Conservation (phyloP, 441 rosid species). For the Rhodomyrtus psidioides region DNA sequence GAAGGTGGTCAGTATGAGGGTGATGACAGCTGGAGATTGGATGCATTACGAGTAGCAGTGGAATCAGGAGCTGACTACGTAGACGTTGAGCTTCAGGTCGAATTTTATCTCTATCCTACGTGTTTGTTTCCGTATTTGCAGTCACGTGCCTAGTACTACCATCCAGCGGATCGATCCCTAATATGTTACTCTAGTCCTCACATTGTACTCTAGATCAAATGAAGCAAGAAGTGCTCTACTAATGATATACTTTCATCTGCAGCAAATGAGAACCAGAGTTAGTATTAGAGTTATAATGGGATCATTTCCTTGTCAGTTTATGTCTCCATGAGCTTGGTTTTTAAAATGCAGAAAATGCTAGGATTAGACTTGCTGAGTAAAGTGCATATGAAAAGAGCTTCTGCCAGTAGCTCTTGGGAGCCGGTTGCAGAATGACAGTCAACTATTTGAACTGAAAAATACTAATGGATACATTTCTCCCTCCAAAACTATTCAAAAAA, state of each 20-base stretch:
- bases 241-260: background rate
- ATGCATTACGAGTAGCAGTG: conserved; percentile 37
- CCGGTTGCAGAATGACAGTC: background rate
- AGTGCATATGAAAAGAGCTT: background rate
- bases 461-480: background rate
- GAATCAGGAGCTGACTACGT: conserved; percentile 48
- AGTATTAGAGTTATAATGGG: background rate
- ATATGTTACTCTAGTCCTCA: background rate
- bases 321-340: background rate
- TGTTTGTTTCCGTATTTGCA: background rate
- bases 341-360: background rate
- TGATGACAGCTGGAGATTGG: conserved; percentile 33
- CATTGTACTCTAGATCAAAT: background rate
- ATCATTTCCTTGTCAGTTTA: background rate
- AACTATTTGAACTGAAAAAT: background rate
- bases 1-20: conserved; percentile 61
- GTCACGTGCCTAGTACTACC: background rate
- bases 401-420: background rate
- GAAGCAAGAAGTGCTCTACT: background rate
- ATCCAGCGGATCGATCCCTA: background rate
- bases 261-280: background rate
- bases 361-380: background rate
- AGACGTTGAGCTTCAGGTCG: conserved; percentile 53
- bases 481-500: background rate
- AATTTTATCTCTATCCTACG: background rate